Percentiles rank a stretch among this genome's conserved stretches.
Conservation (phyloP, 1,284 basidiomycete species). For the Sparassis latifolia region DNA sequence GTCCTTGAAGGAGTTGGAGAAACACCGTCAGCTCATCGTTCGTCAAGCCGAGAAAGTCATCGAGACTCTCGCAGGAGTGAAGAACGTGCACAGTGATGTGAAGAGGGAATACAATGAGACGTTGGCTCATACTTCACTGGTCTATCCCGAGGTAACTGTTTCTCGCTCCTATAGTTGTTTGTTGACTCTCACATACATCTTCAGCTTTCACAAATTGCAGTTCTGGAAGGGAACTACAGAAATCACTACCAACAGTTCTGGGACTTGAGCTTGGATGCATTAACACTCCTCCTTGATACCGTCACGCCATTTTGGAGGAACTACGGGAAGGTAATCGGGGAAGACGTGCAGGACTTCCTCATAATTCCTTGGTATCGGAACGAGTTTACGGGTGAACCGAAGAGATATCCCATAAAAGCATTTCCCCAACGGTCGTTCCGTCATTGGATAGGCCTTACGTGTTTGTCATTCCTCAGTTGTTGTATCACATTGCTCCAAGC, state of each 20-base stretch:
- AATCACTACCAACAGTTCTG: constrained; percentile 71
- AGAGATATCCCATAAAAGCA: constrained; percentile 51
- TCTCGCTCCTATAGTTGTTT: neutral
- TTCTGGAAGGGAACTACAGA: constrained; percentile 65
- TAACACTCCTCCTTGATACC: constrained; percentile 66
- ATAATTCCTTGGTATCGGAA: constrained; percentile 75
- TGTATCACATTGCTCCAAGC: constrained; percentile 44
- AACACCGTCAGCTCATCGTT: constrained; percentile 32
- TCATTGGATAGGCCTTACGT: constrained; percentile 58
- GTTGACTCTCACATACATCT: constrained; percentile 3
- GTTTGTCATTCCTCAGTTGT: constrained; percentile 42
- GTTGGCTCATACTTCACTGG: constrained; percentile 59
- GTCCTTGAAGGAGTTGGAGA: constrained; percentile 35
- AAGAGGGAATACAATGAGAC: constrained; percentile 64
- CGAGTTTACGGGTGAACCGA: constrained; percentile 70
- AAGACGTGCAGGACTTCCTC: constrained; percentile 71
- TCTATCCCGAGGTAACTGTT: constrained; percentile 62
- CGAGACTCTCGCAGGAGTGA: constrained; percentile 41
- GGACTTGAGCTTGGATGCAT: constrained; percentile 68
- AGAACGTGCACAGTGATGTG: constrained; percentile 44
- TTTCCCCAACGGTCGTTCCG: constrained; percentile 57
- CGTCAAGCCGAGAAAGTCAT: constrained; percentile 42
- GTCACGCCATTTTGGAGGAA: constrained; percentile 73
- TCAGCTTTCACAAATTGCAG: constrained; percentile 61
- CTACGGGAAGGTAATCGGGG: constrained; percentile 69